Evolutionary conservation across 2,329 filamentous ascomycete genomes (phyloP), one percentile per base, ranked within the genome.

Genomic region (Orbilia brochopaga): DNA sequence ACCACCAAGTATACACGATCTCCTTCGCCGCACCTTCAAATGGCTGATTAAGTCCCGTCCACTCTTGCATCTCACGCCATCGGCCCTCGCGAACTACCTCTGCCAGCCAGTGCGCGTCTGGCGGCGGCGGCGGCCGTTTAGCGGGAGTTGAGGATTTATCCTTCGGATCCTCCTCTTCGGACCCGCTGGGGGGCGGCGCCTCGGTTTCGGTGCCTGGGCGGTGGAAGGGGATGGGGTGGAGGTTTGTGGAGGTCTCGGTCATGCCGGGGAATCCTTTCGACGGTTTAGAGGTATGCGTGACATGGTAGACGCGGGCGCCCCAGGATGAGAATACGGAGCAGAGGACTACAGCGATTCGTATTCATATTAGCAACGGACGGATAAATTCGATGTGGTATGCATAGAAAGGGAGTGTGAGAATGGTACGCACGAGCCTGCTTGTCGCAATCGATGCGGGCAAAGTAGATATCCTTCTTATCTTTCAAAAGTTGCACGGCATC

Each of bases 191-290:
- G 27, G 11, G 2, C 11, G 64, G 50, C 1, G 53, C 13, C 58
- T 54, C 53, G 24, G 58, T 63, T 63, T 54, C 53, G 24, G 58
- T 63, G 6, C 59, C 66, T 0, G 54, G 59, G 11, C 66, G 66
- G 59, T 70, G 66, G 66, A 70, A 70, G 54, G 66, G 66, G 17
- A 70, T 54, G 1, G 66, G 37, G 48, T 30, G 59, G 48, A 70
- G 2, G 40, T 70, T 59, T 23, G 59, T 64, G 24, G 30, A 40
- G 59, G 58, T 59, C 4, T 60, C 66, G 17, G 15, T 23, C 19
- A 70, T 27, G 30, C 66, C 66, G 3, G 59, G 66, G 59, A 63
- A 59, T 52, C 52, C 37, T 40, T 40, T 50, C 1, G 66, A 64
- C 17, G 19, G n/a, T 4, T 42, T 53, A 23, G 54, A 56, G 19